Percentiles rank a stretch among this genome's conserved stretches.
Conservation (phyloP, 2,329 filamentous ascomycete species). For the Laburnicola sp. region DNA sequence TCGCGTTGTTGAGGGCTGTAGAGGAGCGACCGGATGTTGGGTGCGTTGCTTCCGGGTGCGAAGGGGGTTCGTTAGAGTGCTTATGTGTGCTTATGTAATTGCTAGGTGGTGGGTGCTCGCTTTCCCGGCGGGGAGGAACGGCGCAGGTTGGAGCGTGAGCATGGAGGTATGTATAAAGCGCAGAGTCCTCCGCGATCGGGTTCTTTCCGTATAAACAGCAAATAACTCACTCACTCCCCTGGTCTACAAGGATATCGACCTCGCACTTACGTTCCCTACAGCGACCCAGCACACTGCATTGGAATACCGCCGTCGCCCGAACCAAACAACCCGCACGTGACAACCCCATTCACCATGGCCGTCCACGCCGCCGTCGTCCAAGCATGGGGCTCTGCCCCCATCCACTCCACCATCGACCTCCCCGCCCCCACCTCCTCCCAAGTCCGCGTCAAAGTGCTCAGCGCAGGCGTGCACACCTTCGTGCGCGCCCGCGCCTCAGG, state of each 20-base stretch:
- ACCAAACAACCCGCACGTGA: neutral
- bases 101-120: neutral
- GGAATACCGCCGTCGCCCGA: neutral
- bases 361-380: constrained; percentile 48
- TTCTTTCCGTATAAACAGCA: no score
- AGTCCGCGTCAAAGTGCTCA: constrained; percentile 57
- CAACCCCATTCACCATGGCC: constrained; percentile 21
- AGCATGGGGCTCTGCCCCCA: constrained; percentile 45
- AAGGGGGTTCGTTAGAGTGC: neutral
- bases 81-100: neutral
- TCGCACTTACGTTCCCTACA: neutral
- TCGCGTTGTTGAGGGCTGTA: neutral
- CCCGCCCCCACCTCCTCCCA: constrained; percentile 44
- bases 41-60: neutral
- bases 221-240: no score
- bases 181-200: no score
- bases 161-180: neutral
- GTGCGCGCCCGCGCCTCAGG: constrained; percentile 59
- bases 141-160: neutral
- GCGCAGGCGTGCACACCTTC: constrained; percentile 57
- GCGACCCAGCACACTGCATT: neutral
- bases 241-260: no score
- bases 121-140: no score
- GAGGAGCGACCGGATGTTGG: neutral
- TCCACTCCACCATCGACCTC: constrained; percentile 40